Evolutionary conservation across 176 grass and related monocot species (phyloP).

Genomic region (Aegilops longissima): DNA sequence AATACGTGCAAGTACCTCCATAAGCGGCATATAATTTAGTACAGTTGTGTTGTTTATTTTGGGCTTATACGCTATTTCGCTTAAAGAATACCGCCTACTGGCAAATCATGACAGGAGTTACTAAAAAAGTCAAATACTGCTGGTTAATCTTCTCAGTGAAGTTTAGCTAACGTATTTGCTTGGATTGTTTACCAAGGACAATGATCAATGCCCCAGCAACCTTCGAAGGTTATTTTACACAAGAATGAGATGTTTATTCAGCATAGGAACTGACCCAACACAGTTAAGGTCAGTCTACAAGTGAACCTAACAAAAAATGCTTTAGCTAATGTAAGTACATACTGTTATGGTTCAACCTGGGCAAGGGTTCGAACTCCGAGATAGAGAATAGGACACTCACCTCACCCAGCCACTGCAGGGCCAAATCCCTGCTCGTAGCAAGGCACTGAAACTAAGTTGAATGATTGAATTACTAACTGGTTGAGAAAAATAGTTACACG

Average conservation of each 20-base stretch:
- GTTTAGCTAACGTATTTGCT: background rate
- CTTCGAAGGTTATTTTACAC: constrained; percentile 12
- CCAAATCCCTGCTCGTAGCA: background rate
- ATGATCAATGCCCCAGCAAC: background rate
- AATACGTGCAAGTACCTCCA: background rate
- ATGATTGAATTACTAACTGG: background rate
- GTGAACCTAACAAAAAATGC: constrained; percentile 1
- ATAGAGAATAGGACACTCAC: background rate
- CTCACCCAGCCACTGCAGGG: background rate
- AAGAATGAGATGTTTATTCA: constrained; percentile 20
- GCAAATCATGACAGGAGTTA: background rate
- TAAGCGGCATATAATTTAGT: background rate
- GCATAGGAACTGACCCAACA: background rate
- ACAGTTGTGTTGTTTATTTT: background rate
- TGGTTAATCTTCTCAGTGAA: constrained; percentile 7
- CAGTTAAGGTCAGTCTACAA: constrained; percentile 13
- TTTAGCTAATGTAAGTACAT: background rate
- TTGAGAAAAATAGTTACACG: background rate
- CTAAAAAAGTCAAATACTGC: background rate
- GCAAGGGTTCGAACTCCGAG: background rate
- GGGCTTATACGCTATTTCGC: background rate
- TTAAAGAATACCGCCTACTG: background rate
- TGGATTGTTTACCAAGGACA: constrained; percentile 5
- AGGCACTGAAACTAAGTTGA: background rate
- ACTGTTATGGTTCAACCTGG: background rate